A percentile compares a stretch with the other conserved stretches of the same genome.
Conservation (phyloP, 2,329 filamentous ascomycete genomes). For the Biscogniauxia sp. region DNA sequence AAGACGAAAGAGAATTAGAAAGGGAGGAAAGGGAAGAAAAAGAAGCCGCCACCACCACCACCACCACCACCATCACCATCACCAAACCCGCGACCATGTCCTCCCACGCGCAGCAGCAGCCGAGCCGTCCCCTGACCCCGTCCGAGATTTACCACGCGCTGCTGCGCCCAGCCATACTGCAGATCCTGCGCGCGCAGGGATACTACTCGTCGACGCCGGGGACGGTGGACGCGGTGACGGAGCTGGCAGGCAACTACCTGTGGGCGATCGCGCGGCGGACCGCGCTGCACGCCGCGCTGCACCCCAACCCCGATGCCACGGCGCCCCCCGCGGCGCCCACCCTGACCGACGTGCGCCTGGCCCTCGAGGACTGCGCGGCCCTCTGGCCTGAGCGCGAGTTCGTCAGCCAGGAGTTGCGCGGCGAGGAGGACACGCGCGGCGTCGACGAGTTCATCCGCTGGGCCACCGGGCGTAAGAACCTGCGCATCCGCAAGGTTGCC, state of each 20-base stretch:
- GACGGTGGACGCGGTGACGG: slow-evolving; percentile 83
- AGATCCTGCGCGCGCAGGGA: slow-evolving; percentile 87
- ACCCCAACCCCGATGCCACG: slow-evolving; percentile 49
- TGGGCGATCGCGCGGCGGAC: slow-evolving; percentile 70
- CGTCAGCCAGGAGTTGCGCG: slow-evolving; percentile 66
- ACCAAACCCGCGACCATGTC: slow-evolving; percentile 17
- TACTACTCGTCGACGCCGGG: slow-evolving; percentile 80
- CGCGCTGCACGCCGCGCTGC: slow-evolving; percentile 64
- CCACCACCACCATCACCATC: too few relatives aligned
- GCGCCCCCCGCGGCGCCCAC: slow-evolving; percentile 53
- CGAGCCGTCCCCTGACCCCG: slow-evolving; percentile 13
- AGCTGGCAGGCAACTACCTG: slow-evolving; percentile 81
- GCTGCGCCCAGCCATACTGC: slow-evolving; percentile 80
- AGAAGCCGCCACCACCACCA: too few relatives aligned
- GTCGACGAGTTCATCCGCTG: slow-evolving; percentile 77
- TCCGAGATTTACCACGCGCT: slow-evolving; percentile 59
- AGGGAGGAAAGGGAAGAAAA: too few relatives aligned
- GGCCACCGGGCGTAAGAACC: slow-evolving; percentile 71
- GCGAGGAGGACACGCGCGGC: slow-evolving; percentile 74
- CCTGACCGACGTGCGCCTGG: slow-evolving; percentile 79
- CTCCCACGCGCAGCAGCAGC: slow-evolving; percentile 19
- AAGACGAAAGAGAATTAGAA: background rate
- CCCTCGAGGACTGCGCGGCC: slow-evolving; percentile 76
- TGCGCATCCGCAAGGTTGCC: slow-evolving; percentile 78
- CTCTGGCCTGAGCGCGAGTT: slow-evolving; percentile 66